phyloP scores from a whole-genome alignment of 371 early-diverging fungal species.

The Syncephalastrum contaminatum region DNA sequence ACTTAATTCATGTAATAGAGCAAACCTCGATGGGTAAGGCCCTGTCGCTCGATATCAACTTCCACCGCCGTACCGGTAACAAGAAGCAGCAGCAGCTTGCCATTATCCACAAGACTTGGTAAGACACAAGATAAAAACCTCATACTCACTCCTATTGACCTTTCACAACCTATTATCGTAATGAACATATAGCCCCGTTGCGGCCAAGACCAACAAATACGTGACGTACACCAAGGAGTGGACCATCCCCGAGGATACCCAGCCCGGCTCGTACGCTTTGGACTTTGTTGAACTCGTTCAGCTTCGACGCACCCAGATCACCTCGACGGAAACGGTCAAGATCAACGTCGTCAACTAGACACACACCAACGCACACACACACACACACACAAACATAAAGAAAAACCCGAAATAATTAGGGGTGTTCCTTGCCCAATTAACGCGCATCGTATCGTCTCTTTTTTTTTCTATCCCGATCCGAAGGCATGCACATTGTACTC shows the following conservation, averaged over 20 bases:
- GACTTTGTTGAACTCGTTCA: slow-evolving; percentile 40
- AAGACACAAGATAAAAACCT: slow-evolving; percentile 6
- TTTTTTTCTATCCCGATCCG: no score
- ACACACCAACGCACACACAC: not conserved
- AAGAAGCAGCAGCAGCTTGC: slow-evolving; percentile 35
- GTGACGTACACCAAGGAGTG: slow-evolving; percentile 43
- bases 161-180: not conserved
- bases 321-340: slow-evolving; percentile 40
- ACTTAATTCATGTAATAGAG: slow-evolving; percentile 17
- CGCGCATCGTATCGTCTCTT: no score
- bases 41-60: slow-evolving; percentile 33
- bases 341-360: slow-evolving; percentile 37
- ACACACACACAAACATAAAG: no score
- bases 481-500: no score
- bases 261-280: slow-evolving; percentile 57
- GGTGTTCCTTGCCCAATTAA: no score
- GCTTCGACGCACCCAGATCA: slow-evolving; percentile 34
- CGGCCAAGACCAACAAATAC: slow-evolving; percentile 29
- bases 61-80: slow-evolving; percentile 44
- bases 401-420: not conserved
- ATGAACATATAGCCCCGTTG: slow-evolving; percentile 28
- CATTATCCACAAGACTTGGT: slow-evolving; percentile 33
- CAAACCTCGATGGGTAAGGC: slow-evolving; percentile 37
- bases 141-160: not conserved
- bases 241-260: slow-evolving; percentile 50